phyloP scores from a whole-genome alignment of 805 yeast species.

The Metschnikowia sp. region DNA sequence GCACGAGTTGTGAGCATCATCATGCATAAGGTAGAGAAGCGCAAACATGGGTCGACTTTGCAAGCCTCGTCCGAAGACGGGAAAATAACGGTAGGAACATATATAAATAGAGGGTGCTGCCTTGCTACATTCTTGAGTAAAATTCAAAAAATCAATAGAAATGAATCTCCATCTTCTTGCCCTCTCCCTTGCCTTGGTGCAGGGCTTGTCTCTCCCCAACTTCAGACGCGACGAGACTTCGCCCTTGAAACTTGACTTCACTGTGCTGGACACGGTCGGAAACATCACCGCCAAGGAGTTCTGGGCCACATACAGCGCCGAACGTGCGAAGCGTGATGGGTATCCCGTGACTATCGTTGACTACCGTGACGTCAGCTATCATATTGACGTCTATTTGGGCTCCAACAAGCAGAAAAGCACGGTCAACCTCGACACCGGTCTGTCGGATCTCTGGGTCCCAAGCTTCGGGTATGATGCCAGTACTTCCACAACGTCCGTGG shows the following conservation, averaged over 20 bases:
- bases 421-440: conserved; percentile 40
- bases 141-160: no score
- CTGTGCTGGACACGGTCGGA: conserved; percentile 3
- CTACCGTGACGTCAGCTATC: conserved; percentile 8
- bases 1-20: no score
- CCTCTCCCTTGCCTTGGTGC: not conserved
- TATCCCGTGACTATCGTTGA: conserved; percentile 6
- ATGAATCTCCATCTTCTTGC: not conserved
- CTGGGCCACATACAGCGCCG: not conserved
- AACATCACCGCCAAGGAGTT: not conserved
- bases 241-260: conserved; percentile 11
- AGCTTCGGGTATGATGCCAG: conserved; percentile 4
- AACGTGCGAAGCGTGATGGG: conserved; percentile 1
- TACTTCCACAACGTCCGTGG: conserved; percentile 1
- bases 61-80: no score
- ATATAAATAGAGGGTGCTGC: no score
- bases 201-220: conserved; percentile 2
- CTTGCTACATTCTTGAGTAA: no score
- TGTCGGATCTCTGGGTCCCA: conserved; percentile 40
- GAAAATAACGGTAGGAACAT: no score
- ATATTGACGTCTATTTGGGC: conserved; percentile 20
- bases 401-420: conserved; percentile 24
- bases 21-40: no score
- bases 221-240: not conserved
- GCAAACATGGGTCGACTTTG: no score